Base-by-base conservation (phyloP, 306 rosid species). In the Coriaria nepalensis region DNA sequence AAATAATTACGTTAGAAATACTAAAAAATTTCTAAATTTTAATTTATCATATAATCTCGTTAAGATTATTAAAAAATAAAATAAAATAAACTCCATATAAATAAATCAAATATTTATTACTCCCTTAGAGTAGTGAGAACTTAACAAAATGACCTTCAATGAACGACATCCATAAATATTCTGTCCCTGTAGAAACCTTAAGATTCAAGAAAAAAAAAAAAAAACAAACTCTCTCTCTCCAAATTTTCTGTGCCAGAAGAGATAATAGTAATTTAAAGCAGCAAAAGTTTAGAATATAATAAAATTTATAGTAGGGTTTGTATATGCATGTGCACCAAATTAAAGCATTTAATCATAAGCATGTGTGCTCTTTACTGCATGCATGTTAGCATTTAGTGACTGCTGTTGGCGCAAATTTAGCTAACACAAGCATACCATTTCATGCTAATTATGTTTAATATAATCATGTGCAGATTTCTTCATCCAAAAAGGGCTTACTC, bases 271-370 rank as follows among this genome's bases (percentile, higher is more conserved):
- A 20, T 20, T 20, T 20, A 20, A 20, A 20, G 2, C 29, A 20
- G 29, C 29, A 20, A 20, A 3, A 20, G 29, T 20, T 20, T 20
- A 20, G 2, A 20, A 20, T 20, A 20, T 20, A 20, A 20, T 20
- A 20, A 1, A 14, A 10, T 14, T 33, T n/a, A 13, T 51, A 35
- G 10, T 43, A 9, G 51, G 48, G 66, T 14, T 45, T 46, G 70
- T 76, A 76, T 67, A 85, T 71, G 82, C 67, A 61, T 20, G 29
- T 20, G 29, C 29, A 11, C 47, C 37, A 61, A 73, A 20, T 61
- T 45, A 48, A 72, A 57, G 77, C 78, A 72, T 70, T 79, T 13
- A 72, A 69, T 60, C 62, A 37, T 43, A 55, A 55, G 68, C 85
- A 66, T 67, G 80, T 69, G 71, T 45, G 60, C 50, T 55, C 43